Base-by-base conservation (phyloP, 2,329 filamentous ascomycete genomes). In the Neopestalotiopsis rosae region DNA sequence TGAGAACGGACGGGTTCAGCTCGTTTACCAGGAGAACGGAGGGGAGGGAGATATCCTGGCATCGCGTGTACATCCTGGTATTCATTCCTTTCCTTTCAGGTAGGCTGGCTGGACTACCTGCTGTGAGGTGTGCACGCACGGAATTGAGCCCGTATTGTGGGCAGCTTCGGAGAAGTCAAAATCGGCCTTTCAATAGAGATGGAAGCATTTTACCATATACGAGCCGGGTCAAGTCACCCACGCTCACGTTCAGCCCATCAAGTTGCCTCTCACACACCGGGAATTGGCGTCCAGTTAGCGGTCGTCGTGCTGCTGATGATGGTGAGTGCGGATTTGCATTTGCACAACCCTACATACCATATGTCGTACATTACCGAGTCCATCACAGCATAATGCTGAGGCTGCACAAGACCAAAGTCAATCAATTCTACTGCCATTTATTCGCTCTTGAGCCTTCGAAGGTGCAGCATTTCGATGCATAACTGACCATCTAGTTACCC, bases 121-220 rank as follows among this genome's bases (percentile, higher is more conserved):
- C 24, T 28, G 24, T 28, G 24, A 28, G 24, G 24, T 28, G 24
- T 28, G 24, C 24, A 28, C 24, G 24, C 59, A 38, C 59, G 59
- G 59, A 62, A 62, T 62, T 38, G 59, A 20, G 30, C 34, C 59
- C 59, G 59, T 62, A 38, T 62, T 62, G 28, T 34, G 59, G 59
- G n/a, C 17, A 13, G 59, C 13, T 34, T 30, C 58, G n/a, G 58
- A 14, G 30, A n/a, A 30, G 14, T 12, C 9, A 5, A 28, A 28
- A 3, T 28, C 24, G 24, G 3, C 24, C 34, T 14, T 59, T 6
- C 42, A 9, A 20, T 24, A 52, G 45, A 24, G 20, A n/a, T 7
- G 20, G 20, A 20, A n/a, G 10, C n/a, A 6, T 17, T 9, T 52
- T 24, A 52, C 20, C 45, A 52, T 24, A 59, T 12, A 24, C 30